Conservation (phyloP, 495 filamentous ascomycete genomes). For the Xylaria cubensis region DNA sequence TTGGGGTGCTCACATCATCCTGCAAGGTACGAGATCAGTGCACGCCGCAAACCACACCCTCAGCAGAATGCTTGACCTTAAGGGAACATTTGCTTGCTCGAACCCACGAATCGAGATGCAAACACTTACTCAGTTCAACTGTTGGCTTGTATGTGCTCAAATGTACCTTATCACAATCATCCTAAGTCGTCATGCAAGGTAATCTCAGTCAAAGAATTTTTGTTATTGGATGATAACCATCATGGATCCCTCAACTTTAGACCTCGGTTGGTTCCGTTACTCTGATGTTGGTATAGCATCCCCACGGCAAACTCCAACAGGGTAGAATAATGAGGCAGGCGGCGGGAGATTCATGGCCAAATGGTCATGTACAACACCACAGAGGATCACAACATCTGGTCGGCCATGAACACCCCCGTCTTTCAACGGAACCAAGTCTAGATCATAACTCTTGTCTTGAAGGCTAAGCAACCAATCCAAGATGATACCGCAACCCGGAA, state of each 20-base stretch:
- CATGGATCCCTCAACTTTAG: background rate
- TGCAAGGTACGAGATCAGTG: constrained; percentile 24
- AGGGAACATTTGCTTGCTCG: background rate
- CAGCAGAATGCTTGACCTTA: background rate
- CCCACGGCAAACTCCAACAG: constrained; percentile 18
- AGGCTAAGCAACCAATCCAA: constrained; percentile 22
- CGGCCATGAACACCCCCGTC: background rate
- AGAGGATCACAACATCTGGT: constrained; percentile 17
- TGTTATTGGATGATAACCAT: background rate
- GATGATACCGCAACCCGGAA: background rate
- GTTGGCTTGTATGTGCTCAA: constrained; percentile 6
- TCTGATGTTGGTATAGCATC: background rate
- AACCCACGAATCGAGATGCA: background rate
- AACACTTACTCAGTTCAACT: background rate
- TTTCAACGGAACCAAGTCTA: constrained; percentile 8
- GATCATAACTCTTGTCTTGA: constrained; percentile 8
- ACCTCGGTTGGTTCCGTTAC: background rate
- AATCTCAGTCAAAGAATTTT: background rate
- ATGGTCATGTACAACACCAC: background rate
- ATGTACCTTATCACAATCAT: constrained; percentile 20
- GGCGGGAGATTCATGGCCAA: background rate
- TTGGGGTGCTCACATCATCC: constrained; percentile 20
- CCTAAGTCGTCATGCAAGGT: background rate
- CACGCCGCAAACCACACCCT: constrained; percentile 1
- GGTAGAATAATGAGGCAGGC: background rate